A percentile compares a stretch with the other conserved stretches of the same genome.
These are phyloP conservation scores for Lentinula edodes DNA, from an alignment of 768 basidiomycete species.

Conservation along the genomic window DNA sequence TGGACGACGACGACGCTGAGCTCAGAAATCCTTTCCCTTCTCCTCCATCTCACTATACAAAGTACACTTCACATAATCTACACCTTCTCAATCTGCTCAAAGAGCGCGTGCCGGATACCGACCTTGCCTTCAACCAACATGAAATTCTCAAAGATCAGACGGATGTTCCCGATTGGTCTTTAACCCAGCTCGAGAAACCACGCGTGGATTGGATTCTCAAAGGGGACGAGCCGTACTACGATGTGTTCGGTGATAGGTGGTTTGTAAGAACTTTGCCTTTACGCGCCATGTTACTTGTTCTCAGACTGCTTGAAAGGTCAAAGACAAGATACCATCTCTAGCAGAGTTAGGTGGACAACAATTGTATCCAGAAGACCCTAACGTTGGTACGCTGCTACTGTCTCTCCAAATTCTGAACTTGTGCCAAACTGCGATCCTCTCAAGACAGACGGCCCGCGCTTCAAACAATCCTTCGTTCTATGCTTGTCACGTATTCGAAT, in stretches of 20 bases:
- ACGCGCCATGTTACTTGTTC: slow-evolving; percentile 9
- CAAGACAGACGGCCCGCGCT: slow-evolving; percentile 77
- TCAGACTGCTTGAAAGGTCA: slow-evolving; percentile 44
- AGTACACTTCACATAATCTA: slow-evolving; percentile 73
- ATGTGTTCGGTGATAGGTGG: slow-evolving; percentile 86
- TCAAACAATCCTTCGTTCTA: slow-evolving; percentile 63
- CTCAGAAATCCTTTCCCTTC: slow-evolving; percentile 86
- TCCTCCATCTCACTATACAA: slow-evolving; percentile 78
- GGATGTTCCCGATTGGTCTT: slow-evolving; percentile 74
- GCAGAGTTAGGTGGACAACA: slow-evolving; percentile 77
- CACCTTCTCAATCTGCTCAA: slow-evolving; percentile 57
- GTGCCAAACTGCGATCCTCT: not conserved
- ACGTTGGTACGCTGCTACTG: slow-evolving; percentile 42
- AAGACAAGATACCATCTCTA: slow-evolving; percentile 78
- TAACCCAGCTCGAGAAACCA: slow-evolving; percentile 76
- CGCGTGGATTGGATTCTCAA: slow-evolving; percentile 89
- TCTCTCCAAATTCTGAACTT: not conserved
- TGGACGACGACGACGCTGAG: slow-evolving; percentile 73
- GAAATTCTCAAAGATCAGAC: slow-evolving; percentile 63
- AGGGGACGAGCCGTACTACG: slow-evolving; percentile 67
- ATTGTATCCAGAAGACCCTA: slow-evolving; percentile 71
- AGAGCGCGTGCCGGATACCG: slow-evolving; percentile 42
- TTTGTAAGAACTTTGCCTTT: slow-evolving; percentile 50
- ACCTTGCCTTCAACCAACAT: slow-evolving; percentile 45
- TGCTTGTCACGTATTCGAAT: slow-evolving; percentile 75